Conservation (phyloP, 768 basidiomycete species). For the Leccinum aurantiacum region DNA sequence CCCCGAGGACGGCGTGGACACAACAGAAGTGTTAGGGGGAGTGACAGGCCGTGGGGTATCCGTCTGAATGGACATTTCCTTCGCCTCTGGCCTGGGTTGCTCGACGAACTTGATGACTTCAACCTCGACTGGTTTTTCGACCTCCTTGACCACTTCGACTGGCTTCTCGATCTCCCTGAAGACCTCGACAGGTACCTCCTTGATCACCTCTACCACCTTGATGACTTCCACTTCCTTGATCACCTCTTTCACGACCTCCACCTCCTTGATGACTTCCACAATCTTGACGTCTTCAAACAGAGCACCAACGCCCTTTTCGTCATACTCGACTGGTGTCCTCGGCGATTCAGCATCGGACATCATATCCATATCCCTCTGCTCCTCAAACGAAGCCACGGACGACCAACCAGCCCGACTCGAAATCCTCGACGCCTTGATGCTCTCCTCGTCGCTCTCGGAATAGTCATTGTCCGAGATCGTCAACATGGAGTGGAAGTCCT, state of each 20-base stretch:
- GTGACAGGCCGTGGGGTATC: slow-evolving; percentile 46
- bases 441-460: slow-evolving; percentile 63
- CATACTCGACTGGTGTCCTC: slow-evolving; percentile 44
- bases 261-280: slow-evolving; percentile 33
- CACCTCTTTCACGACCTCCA: neutral
- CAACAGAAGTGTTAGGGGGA: slow-evolving; percentile 32
- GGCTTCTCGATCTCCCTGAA: slow-evolving; percentile 14
- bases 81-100: slow-evolving; percentile 25
- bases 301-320: slow-evolving; percentile 44
- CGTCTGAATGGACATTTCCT: slow-evolving; percentile 79
- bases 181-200: slow-evolving; percentile 22
- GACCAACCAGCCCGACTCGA: slow-evolving; percentile 32
- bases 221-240: slow-evolving; percentile 31
- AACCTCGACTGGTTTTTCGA: slow-evolving; percentile 22
- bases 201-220: slow-evolving; percentile 9
- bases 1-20: slow-evolving; percentile 26
- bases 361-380: slow-evolving; percentile 9
- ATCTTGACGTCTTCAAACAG: slow-evolving; percentile 31
- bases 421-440: slow-evolving; percentile 66
- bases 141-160: too few species aligned
- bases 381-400: slow-evolving; percentile 24
- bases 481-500: slow-evolving; percentile 77
- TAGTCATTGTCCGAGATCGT: slow-evolving; percentile 70
- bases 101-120: slow-evolving; percentile 26
- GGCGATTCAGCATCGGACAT: slow-evolving; percentile 4